Base-by-base conservation (phyloP, 495 filamentous ascomycete genomes). In the Diplogelasinospora grovesii region DNA sequence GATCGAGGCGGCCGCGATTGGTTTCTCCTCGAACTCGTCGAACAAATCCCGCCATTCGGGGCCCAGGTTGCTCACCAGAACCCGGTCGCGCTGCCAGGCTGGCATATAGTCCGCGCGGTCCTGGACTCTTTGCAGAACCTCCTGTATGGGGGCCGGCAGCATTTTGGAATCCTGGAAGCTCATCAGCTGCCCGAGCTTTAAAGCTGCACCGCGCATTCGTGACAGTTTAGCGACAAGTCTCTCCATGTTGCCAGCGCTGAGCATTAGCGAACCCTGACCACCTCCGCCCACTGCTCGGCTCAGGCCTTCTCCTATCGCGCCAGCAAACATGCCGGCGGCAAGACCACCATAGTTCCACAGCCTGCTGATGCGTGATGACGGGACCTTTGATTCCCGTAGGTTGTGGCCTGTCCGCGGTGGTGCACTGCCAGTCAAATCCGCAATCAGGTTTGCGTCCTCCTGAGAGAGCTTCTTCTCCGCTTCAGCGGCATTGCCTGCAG, bases 71-170 rank as follows among this genome's bases (percentile, higher is more conserved):
- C 71, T 64, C 0, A 69, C 52, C 1, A 98, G 68, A 7, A 97
- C 92, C 42, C 80, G 75, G 57, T 98, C 78, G 5, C 90, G 84
- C 57, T 98, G 92, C 43, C 79, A 90, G 18, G 83, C 74, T 1
- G 92, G 92, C 92, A 98, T 98, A 65, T 96, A 98, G 59, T 98
- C 92, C 16, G 92, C 92, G 33, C 85, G 84, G 61, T 98, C 93
- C 59, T 98, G 92, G 0, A 98, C 93, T 1, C 92, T 81, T 54
- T 92, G 86, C 13, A 98, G 71, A 22, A 98, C 86, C 50, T 88
- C 74, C 38, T 87, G 80, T 21, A 98, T 86, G 0, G 84, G 75
- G 2, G 73, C 77, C 4, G 92, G 92, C 1, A 98, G 75, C 82
- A 97, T 85, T 56, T 95, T 95, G n/a, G 85, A 78, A 60, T 98